phyloP scores from a whole-genome alignment of 345 rosid genomes.

The Euphorbia pulcherrima region DNA sequence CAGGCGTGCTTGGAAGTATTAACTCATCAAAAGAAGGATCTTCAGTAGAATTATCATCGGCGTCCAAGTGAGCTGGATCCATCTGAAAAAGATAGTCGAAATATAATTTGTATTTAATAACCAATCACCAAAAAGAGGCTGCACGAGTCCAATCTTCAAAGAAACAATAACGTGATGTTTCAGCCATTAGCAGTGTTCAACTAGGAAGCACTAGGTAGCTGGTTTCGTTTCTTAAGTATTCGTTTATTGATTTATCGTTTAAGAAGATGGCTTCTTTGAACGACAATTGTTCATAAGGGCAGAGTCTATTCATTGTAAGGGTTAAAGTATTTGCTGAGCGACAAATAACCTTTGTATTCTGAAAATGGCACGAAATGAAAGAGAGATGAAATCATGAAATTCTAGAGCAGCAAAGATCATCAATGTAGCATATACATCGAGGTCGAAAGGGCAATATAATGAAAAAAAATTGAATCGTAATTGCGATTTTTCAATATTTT shows the following conservation, averaged over 20 bases:
- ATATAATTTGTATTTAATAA: not conserved
- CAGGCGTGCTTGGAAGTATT: slow-evolving; percentile 33
- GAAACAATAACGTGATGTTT: not conserved
- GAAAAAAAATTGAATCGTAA: not conserved
- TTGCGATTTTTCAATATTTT: not conserved
- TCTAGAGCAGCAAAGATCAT: not conserved
- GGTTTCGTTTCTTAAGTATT: not conserved
- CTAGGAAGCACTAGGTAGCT: not conserved
- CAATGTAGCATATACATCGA: not conserved
- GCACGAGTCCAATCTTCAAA: not conserved
- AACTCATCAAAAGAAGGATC: slow-evolving; percentile 30
- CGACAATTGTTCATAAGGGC: not conserved
- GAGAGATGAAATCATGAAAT: too few relatives aligned
- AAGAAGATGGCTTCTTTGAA: not conserved
- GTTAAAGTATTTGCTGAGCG: not conserved
- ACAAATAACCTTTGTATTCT: not conserved
- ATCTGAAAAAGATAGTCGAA: slow-evolving; percentile 25
- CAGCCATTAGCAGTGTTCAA: not conserved
- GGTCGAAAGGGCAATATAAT: not conserved
- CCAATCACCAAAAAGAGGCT: not conserved
- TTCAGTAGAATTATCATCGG: slow-evolving; percentile 29
- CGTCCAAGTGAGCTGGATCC: slow-evolving; percentile 35
- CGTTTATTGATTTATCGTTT: not conserved
- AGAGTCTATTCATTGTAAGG: not conserved
- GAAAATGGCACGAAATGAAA: not conserved